Evolutionary conservation across 2,329 filamentous ascomycete species (phyloP).

Genomic region (Arthrobotrys pseudoclavata): DNA sequence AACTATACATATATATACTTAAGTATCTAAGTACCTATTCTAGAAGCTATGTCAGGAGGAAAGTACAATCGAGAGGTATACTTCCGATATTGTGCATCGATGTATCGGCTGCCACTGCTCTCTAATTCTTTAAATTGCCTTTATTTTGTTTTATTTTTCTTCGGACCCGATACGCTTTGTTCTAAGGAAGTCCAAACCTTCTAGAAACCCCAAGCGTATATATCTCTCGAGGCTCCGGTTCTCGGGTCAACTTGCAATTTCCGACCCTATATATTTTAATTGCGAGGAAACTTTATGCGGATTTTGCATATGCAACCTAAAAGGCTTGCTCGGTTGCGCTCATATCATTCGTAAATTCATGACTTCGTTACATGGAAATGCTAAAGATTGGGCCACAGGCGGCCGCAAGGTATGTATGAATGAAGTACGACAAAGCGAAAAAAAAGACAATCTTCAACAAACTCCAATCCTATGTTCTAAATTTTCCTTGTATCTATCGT

Average conservation of each 20-base stretch:
- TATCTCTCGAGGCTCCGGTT: background rate
- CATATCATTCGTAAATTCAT: constrained; percentile 36
- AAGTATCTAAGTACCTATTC: too few relatives aligned
- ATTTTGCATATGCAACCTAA: background rate
- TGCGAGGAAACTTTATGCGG: background rate
- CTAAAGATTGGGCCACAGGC: constrained; percentile 1
- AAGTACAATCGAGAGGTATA: background rate
- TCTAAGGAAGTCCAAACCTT: background rate
- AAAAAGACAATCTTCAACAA: background rate
- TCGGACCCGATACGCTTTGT: background rate
- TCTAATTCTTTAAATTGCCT: too few relatives aligned
- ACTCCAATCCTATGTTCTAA: constrained; percentile 4
- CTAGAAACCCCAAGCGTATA: background rate
- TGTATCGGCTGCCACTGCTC: background rate
- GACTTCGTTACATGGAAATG: constrained; percentile 32
- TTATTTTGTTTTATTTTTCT: background rate
- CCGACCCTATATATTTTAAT: background rate
- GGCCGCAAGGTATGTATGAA: constrained; percentile 10
- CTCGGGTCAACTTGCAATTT: background rate
- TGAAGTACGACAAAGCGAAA: constrained; percentile 8
- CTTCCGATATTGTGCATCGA: too few relatives aligned
- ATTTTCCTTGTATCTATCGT: background rate
- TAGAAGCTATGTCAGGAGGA: too few relatives aligned
- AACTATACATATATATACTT: too few relatives aligned
- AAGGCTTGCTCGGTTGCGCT: constrained; percentile 14